A percentile compares a stretch with the other conserved stretches of the same genome.
Conservation (phyloP, 768 basidiomycete genomes). For the Flagelloscypha sp. region DNA sequence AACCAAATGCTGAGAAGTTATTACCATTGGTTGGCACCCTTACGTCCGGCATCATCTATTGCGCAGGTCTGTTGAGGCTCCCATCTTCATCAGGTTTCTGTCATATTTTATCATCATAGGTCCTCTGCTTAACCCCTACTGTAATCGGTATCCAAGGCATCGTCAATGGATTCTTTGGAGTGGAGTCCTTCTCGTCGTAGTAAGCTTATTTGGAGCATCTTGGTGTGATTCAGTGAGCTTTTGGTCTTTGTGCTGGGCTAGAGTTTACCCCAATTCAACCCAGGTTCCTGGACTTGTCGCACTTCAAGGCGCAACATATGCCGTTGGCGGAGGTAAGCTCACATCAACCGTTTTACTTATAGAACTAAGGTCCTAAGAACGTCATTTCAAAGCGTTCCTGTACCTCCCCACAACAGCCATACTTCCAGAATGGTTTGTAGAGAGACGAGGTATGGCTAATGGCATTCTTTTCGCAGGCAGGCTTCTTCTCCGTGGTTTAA, state of each 20-base stretch:
- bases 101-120: slow-evolving; percentile 8
- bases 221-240: slow-evolving; percentile 11
- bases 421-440: slow-evolving; percentile 25
- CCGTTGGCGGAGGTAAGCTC: slow-evolving; percentile 17
- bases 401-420: slow-evolving; percentile 19
- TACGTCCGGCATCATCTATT: slow-evolving; percentile 23
- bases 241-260: too few relatives aligned
- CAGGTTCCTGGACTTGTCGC: too few relatives aligned
- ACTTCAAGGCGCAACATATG: slow-evolving; percentile 20
- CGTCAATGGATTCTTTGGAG: slow-evolving; percentile 14
- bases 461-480: slow-evolving; percentile 23
- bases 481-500: not conserved
- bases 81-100: too few relatives aligned
- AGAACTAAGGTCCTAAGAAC: not conserved
- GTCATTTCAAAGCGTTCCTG: slow-evolving; percentile 12
- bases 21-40: slow-evolving; percentile 22
- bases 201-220: slow-evolving; percentile 20
- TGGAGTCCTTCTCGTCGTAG: slow-evolving; percentile 15
- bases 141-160: slow-evolving; percentile 15
- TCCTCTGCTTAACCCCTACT: slow-evolving; percentile 17
- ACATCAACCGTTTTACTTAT: not conserved
- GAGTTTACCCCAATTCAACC: too few relatives aligned
- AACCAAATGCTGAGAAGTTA: slow-evolving; percentile 15
- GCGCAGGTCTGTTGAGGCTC: slow-evolving; percentile 15
- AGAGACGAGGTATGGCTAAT: slow-evolving; percentile 21